Evolutionary conservation across 1,284 basidiomycete species (phyloP), one percentile per base, ranked within the genome.

Genomic region (Fistulina hepatica): DNA sequence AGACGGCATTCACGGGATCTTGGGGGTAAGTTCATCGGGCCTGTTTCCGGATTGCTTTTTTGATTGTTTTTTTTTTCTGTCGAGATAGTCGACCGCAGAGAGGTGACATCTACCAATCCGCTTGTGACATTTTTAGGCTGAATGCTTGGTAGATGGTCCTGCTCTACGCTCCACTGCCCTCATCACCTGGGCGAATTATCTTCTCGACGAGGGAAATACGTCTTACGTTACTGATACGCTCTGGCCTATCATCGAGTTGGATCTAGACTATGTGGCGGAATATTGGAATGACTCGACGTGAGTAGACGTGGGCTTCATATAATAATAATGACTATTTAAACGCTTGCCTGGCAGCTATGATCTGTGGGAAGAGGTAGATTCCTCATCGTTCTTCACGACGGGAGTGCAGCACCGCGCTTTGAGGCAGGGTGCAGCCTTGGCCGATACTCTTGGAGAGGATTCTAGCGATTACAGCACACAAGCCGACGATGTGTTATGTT

Each of bases 231-330:
- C 55, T 0, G 54, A 61, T 42, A 64, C 61, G 0, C 60, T 84
- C 37, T 84, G 81, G 81, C 78, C 81, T 2, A 61, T 76, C 44
- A 64, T 84, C 45, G 60, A 76, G 48, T 69, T 75, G 44, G 81
- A 83, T 54, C 64, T 83, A 21, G 68, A 81, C 50, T 84, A 83
- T 48, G 68, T 76, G 34, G 60, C 64, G 15, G 48, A 49, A 13
- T 58, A 61, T 48, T 77, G 74, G 74, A 77, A 77, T 44, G 53
- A 60, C 44, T 58, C 73, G 11, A 67, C 67, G 57, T 70, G 27
- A 7, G 39, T 32, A 5, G 12, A 40, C 24, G 51, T 31, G 17
- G 33, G 16, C 21, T 4, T 25, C 10, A 27, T 6, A 23, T 26
- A 33, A 11, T 2, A 17, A 16, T 2, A 24, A 21, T 0, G n/a